Evolutionary conservation across 768 basidiomycete genomes (phyloP).

Genomic region (Trametopsis cervina): DNA sequence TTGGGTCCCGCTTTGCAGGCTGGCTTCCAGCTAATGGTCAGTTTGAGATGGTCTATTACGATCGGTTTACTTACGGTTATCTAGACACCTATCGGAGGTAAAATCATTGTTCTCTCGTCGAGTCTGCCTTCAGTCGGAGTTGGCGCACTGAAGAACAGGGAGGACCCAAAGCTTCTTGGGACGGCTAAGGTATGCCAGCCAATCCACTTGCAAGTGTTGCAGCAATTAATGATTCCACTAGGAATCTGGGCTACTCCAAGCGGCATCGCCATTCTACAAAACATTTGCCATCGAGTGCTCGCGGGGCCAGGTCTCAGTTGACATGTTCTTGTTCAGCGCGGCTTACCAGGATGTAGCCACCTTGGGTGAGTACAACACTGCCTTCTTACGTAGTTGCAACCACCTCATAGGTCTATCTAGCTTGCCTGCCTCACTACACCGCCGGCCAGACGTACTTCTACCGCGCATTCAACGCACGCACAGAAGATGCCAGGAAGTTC

Average conservation of each 20-base stretch:
- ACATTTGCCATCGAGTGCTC: constrained; percentile 99
- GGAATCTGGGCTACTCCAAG: constrained; percentile 89
- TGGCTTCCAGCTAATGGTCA: constrained; percentile 90
- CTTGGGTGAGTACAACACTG: constrained; percentile 47
- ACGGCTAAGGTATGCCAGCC: constrained; percentile 92
- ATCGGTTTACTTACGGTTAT: not conserved
- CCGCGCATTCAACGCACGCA: constrained; percentile 94
- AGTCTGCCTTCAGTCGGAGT: constrained; percentile 83
- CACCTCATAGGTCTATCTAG: constrained; percentile 30
- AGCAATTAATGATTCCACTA: no score
- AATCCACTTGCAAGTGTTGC: no score
- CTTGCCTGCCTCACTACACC: constrained; percentile 92
- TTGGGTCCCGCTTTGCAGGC: constrained; percentile 93
- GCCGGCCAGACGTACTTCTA: constrained; percentile 98
- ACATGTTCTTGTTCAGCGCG: constrained; percentile 98
- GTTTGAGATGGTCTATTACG: constrained; percentile 9
- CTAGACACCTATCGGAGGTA: constrained; percentile 89
- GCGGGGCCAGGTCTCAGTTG: constrained; percentile 92
- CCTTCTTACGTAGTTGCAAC: not conserved
- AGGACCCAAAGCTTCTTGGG: constrained; percentile 93
- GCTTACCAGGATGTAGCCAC: constrained; percentile 94
- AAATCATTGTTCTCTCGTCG: constrained; percentile 83
- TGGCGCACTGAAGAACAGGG: constrained; percentile 90
- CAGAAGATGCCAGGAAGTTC: constrained; percentile 97
- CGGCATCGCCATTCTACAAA: constrained; percentile 96